phyloP scores from a whole-genome alignment of 2,329 filamentous ascomycete species.

The Hypoxylon rubiginosum region DNA sequence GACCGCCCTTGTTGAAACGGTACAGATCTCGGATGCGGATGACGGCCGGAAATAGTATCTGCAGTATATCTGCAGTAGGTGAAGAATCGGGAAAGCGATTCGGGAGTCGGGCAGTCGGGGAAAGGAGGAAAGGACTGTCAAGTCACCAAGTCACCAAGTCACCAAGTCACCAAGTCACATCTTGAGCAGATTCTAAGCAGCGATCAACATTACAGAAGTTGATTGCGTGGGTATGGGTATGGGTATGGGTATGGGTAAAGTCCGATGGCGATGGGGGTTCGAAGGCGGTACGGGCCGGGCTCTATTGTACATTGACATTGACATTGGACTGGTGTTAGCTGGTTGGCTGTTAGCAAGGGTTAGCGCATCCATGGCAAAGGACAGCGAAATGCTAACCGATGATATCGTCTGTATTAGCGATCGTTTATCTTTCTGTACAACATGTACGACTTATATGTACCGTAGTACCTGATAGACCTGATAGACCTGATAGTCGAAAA shows the following conservation, averaged over 20 bases:
- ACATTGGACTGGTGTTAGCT: background rate
- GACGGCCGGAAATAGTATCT: slow-evolving; percentile 32
- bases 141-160: too few relatives aligned
- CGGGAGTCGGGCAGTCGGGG: slow-evolving; percentile 21
- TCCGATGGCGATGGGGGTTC: background rate
- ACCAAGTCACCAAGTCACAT: slow-evolving; percentile 5
- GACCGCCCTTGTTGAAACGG: slow-evolving; percentile 15
- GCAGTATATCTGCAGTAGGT: slow-evolving; percentile 6
- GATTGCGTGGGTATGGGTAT: too few relatives aligned
- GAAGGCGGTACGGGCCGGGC: slow-evolving; percentile 35
- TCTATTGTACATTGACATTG: too few relatives aligned
- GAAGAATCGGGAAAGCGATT: slow-evolving; percentile 31
- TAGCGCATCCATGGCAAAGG: slow-evolving; percentile 13
- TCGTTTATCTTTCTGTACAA: background rate
- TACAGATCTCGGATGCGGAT: slow-evolving; percentile 24
- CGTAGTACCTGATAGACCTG: background rate
- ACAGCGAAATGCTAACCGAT: slow-evolving; percentile 16
- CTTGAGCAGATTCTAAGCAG: slow-evolving; percentile 9
- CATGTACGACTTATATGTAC: too few relatives aligned
- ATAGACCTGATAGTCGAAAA: background rate
- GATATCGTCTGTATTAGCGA: slow-evolving; percentile 14
- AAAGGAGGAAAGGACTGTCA: background rate
- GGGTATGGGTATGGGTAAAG: too few relatives aligned
- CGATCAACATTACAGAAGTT: slow-evolving; percentile 30
- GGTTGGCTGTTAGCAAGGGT: slow-evolving; percentile 25